Evolutionary conservation across 768 basidiomycete genomes (phyloP).

Genomic region (Xerocomellus amylosporus): DNA sequence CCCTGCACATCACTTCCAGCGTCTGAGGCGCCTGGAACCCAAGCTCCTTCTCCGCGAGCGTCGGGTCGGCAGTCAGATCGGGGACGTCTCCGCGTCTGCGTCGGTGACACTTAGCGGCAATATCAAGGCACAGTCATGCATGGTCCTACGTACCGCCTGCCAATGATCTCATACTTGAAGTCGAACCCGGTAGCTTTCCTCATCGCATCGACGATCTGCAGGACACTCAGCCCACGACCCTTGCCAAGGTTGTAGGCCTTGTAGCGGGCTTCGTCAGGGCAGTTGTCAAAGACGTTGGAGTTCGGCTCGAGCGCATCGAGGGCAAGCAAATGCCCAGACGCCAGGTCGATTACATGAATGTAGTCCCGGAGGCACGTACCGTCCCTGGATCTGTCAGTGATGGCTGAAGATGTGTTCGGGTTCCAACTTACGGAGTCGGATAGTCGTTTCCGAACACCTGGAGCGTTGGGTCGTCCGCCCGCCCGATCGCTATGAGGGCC

Average conservation of each 20-base stretch:
- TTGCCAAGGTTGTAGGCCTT: slow-evolving; percentile 97
- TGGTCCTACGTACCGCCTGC: slow-evolving; percentile 65
- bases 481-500: slow-evolving; percentile 92
- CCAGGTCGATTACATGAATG: slow-evolving; percentile 89
- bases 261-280: slow-evolving; percentile 57
- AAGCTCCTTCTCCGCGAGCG: slow-evolving; percentile 88
- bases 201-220: slow-evolving; percentile 96
- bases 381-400: slow-evolving; percentile 50
- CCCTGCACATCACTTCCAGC: slow-evolving; percentile 91
- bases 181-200: slow-evolving; percentile 82
- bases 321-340: slow-evolving; percentile 90
- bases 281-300: slow-evolving; percentile 55
- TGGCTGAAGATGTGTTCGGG: too few relatives aligned
- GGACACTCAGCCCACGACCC: slow-evolving; percentile 87
- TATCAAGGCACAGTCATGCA: background rate
- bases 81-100: slow-evolving; percentile 90
- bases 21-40: slow-evolving; percentile 82
- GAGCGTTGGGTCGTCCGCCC: slow-evolving; percentile 62
- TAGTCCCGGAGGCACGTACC: slow-evolving; percentile 99
- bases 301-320: slow-evolving; percentile 73
- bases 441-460: slow-evolving; percentile 98
- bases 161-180: slow-evolving; percentile 87
- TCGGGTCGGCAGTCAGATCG: slow-evolving; percentile 91
- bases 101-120: slow-evolving; percentile 4
- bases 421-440: slow-evolving; percentile 71